Evolutionary conservation across 495 filamentous ascomycete species (phyloP).

Genomic region (Penicillium bovifimosum): DNA sequence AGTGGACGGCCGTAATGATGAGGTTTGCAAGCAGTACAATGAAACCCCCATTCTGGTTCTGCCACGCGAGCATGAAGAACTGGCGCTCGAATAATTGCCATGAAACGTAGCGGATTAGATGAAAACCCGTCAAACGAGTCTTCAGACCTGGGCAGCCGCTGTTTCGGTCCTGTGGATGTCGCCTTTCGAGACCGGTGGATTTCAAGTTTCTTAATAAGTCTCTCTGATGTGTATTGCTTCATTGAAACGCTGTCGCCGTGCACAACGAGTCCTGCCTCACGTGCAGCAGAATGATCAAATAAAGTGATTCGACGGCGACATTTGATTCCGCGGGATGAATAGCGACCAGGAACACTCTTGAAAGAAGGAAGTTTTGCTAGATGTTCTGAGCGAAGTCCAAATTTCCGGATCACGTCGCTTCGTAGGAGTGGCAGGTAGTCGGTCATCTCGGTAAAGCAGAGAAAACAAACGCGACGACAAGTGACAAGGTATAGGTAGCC

Average conservation of each 20-base stretch:
- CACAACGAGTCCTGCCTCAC: conserved; percentile 13
- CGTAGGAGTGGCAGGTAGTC: conserved; percentile 22
- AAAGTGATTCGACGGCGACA: conserved; percentile 5
- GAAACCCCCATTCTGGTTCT: conserved; percentile 14
- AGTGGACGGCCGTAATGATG: conserved; percentile 12
- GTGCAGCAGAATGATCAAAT: conserved; percentile 15
- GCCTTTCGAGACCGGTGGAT: neutral
- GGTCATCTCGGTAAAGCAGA: conserved; percentile 23
- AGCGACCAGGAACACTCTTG: conserved; percentile 17
- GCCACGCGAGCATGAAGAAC: neutral
- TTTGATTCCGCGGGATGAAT: conserved; percentile 15
- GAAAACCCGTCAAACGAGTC: conserved; percentile 8
- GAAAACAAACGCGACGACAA: conserved; percentile 34
- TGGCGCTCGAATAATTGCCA: conserved; percentile 20
- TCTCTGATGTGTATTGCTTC: conserved; percentile 10
- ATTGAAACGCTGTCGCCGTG: conserved; percentile 16
- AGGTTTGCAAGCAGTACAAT: conserved; percentile 21
- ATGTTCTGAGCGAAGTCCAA: conserved; percentile 15
- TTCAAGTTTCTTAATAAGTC: conserved; percentile 1
- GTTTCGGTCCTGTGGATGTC: neutral
- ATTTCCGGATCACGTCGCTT: conserved; percentile 11
- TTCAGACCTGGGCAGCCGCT: conserved; percentile 12
- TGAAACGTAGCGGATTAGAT: conserved; percentile 21
- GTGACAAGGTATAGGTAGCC: conserved; percentile 33
- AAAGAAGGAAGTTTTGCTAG: conserved; percentile 15